Conservation (phyloP, 2,329 filamentous ascomycete genomes). For the Cladosporium sphaerospermum region DNA sequence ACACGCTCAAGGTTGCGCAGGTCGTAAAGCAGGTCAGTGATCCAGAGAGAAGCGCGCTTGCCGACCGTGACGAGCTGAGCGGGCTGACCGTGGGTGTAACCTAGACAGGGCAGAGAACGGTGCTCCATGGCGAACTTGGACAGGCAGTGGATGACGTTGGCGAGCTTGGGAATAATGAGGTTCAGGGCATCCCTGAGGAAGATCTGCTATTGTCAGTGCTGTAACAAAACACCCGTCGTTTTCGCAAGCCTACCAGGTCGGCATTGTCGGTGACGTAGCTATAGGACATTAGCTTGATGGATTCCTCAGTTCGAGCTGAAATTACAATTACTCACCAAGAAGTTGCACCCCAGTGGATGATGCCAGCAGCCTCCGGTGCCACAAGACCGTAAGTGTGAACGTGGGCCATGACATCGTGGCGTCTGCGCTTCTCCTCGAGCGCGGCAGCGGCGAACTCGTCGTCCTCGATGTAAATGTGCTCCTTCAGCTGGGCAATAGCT, state of each 20-base stretch:
- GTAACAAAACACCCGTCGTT: too few species aligned
- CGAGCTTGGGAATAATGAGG: conserved; percentile 69
- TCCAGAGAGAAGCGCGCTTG: conserved; percentile 65
- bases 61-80: conserved; percentile 55
- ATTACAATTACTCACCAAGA: conserved; percentile 33
- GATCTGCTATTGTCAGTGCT: conserved; percentile 38
- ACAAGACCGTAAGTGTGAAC: conserved; percentile 59
- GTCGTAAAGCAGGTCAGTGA: conserved; percentile 70
- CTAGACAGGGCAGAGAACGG: conserved; percentile 66
- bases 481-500: conserved; percentile 42
- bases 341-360: conserved; percentile 72
- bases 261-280: conserved; percentile 65
- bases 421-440: conserved; percentile 42
- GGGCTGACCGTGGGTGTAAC: conserved; percentile 68
- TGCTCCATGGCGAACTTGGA: conserved; percentile 64
- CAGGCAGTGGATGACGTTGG: conserved; percentile 71
- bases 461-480: conserved; percentile 40
- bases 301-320: conserved; percentile 5
- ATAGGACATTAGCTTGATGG: not conserved
- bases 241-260: conserved; percentile 46
- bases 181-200: conserved; percentile 69
- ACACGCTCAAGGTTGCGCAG: conserved; percentile 66
- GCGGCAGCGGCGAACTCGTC: conserved; percentile 43
- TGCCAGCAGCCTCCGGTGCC: conserved; percentile 70
- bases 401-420: conserved; percentile 50